Base-by-base conservation (phyloP, 1,284 basidiomycete genomes). In the Trichosporon sp. region DNA sequence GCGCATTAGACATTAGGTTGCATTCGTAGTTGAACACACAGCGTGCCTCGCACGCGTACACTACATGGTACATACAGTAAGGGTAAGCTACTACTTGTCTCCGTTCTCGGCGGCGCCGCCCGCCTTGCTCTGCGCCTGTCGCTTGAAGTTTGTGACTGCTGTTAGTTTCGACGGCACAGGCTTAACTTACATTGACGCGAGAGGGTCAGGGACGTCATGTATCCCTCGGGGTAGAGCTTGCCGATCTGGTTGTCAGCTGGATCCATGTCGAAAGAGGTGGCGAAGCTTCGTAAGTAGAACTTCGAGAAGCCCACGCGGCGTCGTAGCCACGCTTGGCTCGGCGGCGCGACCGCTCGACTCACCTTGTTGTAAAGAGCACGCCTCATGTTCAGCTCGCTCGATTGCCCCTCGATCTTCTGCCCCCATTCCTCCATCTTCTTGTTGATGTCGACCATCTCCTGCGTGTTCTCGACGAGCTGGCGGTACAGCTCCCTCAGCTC, bases 221-320 rank as follows among this genome's bases (percentile, higher is more conserved):
- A 83, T 21, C 80, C 81, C 31, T 79, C 78, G 2, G 82, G 82
- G 78, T 82, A 84, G 26, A 76, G 70, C 21, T 77, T 77, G 31
- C 75, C 70, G 32, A 83, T 76, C 80, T 79, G 68, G 26, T 11
- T 2, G 61, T 68, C 35, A 65, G 65, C 61, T 48, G n/a, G 16
- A 2, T n/a, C 26, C 26, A 26, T 1, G 26, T 26, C 26, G 26
- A 26, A 26, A 26, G 26, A 26, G 26, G 26, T 26, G 26, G 26
- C 26, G 2, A 26, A 26, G 26, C 26, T 26, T 26, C 26, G 26
- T 26, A 26, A 26, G 26, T 26, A 2, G 26, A 26, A 26, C 26
- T 26, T 26, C 26, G 26, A 26, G 26, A 26, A 26, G 26, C 26
- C 26, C 26, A 26, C 26, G 26, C 26, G 26, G 26, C 26, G 26